Evolutionary conservation across 2,329 filamentous ascomycete species (phyloP).

Genomic region (Emmonsiellopsis sp.): DNA sequence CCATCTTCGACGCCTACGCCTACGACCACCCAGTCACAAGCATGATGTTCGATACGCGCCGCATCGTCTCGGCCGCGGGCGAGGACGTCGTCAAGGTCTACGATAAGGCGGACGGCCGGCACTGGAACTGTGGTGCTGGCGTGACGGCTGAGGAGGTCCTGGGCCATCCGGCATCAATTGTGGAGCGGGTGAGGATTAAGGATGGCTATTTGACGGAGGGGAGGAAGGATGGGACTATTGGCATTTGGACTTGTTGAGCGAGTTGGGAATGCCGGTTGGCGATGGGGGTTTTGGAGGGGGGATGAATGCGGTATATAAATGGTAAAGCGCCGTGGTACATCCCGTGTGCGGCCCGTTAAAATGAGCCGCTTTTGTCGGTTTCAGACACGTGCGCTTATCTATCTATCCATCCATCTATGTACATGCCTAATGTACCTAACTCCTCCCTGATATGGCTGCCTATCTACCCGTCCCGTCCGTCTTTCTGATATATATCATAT

Average conservation of each 20-base stretch:
- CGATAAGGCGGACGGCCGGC: conserved; percentile 88
- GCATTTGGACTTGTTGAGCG: conserved; percentile 76
- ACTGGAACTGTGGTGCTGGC: conserved; percentile 93
- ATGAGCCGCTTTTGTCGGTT: too few species aligned
- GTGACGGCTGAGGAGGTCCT: conserved; percentile 56
- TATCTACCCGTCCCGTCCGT: not conserved
- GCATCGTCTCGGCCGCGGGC: conserved; percentile 82
- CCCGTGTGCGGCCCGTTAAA: too few species aligned
- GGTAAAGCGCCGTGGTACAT: not conserved
- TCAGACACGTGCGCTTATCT: not conserved
- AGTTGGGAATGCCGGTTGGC: not conserved
- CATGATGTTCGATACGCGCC: conserved; percentile 92
- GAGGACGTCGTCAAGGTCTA: conserved; percentile 96
- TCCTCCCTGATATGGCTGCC: not conserved
- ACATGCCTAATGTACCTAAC: not conserved
- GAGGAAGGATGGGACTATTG: conserved; percentile 74
- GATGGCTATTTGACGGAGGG: conserved; percentile 93
- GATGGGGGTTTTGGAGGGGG: not conserved
- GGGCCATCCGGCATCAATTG: conserved; percentile 54
- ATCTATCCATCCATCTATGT: not conserved
- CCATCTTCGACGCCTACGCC: conserved; percentile 90
- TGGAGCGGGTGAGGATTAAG: conserved; percentile 81
- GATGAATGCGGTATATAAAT: not conserved
- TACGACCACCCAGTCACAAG: conserved; percentile 86
- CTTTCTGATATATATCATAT: not conserved